A percentile compares a stretch with the other conserved stretches of the same genome.
These are phyloP conservation scores for Starmerella powellii DNA, from an alignment of 805 yeast genomes.

Conservation along the genomic window DNA sequence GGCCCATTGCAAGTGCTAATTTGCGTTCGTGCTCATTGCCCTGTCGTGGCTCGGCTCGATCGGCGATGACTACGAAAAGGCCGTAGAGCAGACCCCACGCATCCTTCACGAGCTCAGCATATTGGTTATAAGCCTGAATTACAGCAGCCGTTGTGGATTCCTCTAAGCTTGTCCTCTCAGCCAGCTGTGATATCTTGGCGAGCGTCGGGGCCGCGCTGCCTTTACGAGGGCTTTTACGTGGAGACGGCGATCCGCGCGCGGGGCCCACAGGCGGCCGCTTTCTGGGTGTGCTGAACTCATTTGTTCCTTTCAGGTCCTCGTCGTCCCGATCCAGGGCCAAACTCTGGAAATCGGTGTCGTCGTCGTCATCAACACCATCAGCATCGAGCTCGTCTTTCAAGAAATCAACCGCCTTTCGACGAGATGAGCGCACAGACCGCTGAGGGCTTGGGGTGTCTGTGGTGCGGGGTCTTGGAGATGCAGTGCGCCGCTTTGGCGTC, in stretches of 20 bases:
- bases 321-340: neutral
- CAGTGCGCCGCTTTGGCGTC: too few relatives aligned
- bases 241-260: conserved; percentile 5
- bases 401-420: neutral
- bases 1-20: conserved; percentile 8
- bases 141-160: conserved; percentile 17
- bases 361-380: conserved; percentile 4
- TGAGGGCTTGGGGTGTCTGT: neutral
- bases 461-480: too few relatives aligned
- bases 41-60: conserved; percentile 25
- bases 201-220: conserved; percentile 9
- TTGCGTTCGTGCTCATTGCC: conserved; percentile 11
- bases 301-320: conserved; percentile 1
- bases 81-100: conserved; percentile 30
- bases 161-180: conserved; percentile 10
- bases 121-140: conserved; percentile 24
- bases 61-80: conserved; percentile 23
- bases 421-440: too few relatives aligned
- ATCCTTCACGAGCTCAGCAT: conserved; percentile 27
- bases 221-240: conserved; percentile 10
- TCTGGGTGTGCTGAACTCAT: conserved; percentile 7
- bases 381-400: neutral
- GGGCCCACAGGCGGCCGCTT: conserved; percentile 5
- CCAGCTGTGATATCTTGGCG: conserved; percentile 5
- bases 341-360: conserved; percentile 3